Conservation (phyloP, 2,329 filamentous ascomycete genomes). For the Fusarium metavorans region DNA sequence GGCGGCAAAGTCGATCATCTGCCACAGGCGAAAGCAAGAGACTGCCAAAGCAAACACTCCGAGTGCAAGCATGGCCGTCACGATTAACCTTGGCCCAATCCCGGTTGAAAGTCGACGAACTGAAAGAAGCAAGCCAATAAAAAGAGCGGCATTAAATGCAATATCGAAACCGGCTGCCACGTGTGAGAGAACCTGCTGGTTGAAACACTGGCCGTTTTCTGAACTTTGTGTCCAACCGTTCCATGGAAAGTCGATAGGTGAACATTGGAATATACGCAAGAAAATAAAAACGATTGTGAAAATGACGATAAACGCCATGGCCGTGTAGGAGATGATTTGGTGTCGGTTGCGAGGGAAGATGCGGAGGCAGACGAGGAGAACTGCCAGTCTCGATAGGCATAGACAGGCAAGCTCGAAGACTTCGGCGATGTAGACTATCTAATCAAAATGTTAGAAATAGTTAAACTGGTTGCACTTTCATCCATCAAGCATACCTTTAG, state of each 20-base stretch:
- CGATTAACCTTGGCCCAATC: constrained; percentile 57
- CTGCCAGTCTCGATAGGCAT: constrained; percentile 54
- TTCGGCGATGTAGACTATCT: constrained; percentile 49
- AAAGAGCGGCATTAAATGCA: constrained; percentile 58
- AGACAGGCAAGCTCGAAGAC: constrained; percentile 53
- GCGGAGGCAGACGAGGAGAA: constrained; percentile 55
- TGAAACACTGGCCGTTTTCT: constrained; percentile 31
- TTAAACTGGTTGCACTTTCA: no score
- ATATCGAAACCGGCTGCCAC: constrained; percentile 59
- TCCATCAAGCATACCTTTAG: constrained; percentile 22
- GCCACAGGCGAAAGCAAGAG: constrained; percentile 51
- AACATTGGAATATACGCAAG: constrained; percentile 57
- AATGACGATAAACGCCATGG: constrained; percentile 49
- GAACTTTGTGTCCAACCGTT: constrained; percentile 32
- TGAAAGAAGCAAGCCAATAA: constrained; percentile 57
- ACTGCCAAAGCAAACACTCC: constrained; percentile 55
- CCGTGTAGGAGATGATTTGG: constrained; percentile 49
- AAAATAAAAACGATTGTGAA: constrained; percentile 53
- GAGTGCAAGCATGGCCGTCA: constrained; percentile 58
- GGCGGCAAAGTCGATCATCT: constrained; percentile 45
- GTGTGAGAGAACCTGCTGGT: constrained; percentile 52
- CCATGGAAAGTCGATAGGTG: constrained; percentile 51
- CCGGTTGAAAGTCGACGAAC: constrained; percentile 54
- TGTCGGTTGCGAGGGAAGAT: constrained; percentile 51
- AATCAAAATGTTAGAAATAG: background rate